Evolutionary conservation across 306 rosid genomes (phyloP), one percentile per base, ranked within the genome.

Genomic region (Luffa aegyptiaca): DNA sequence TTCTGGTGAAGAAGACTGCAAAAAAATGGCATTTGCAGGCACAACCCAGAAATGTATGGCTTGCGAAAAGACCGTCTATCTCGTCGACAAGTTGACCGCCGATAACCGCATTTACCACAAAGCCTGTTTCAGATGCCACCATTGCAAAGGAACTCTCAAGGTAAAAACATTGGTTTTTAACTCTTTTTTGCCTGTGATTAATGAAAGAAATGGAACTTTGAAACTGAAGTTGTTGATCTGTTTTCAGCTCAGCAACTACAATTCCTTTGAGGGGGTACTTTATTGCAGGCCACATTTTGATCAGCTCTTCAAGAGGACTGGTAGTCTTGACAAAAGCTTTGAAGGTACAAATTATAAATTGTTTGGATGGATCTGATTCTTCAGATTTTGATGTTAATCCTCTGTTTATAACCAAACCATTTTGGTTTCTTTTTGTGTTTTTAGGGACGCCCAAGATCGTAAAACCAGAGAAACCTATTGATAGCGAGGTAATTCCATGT

Each of bases 31-130:
- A 79, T 95, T 95, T 89, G 97, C 97, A 84, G 99, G 99, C 83
- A 95, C 99, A 84, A 95, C 97, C 78, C 99, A 95, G 91, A 95
- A 95, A 65, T 95, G 99, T 82, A 95, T 95, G 99, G 99, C 99
- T 42, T 95, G 99, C 85, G 97, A 88, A 82, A 95, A 93, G 85
- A 95, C 97, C 1, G 99, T 95, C 18, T 95, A 95, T 86, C 93
- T 95, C 33, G 99, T 95, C 58, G 99, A 95, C 79, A 92, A 93
- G 89, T 79, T 95, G 53, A 95, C 99, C 41, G 97, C 99, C 0
- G 99, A 95, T 80, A 95, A 93, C 68, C 87, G 99, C 52, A 82
- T 95, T 69, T 95, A 84, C 85, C 99, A 95, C 92, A 95, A 93
- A 66, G 96, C 99, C 86, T 95, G 99, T 85, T 95, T 95, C 85